Conservation (phyloP, 192 early-diverging fungal genomes). For the Linnemannia schmuckeri region DNA sequence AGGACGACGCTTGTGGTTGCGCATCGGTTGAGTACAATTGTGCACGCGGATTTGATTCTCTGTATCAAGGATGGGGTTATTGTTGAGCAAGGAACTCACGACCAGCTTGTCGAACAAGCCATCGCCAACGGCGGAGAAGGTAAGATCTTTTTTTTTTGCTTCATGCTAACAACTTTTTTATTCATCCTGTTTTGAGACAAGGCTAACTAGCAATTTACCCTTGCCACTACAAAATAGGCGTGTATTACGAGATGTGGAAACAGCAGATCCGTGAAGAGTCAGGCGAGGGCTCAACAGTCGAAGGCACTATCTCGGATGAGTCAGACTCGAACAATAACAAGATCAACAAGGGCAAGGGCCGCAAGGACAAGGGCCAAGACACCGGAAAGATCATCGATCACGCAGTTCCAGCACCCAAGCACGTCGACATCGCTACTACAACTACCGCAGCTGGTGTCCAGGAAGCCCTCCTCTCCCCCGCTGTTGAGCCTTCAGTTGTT, state of each 20-base stretch:
- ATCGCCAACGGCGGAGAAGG: constrained; percentile 51
- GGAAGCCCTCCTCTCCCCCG: constrained; percentile 8
- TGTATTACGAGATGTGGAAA: constrained; percentile 94
- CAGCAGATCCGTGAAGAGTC: constrained; percentile 83
- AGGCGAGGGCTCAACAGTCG: constrained; percentile 28
- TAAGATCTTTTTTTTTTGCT: constrained; percentile 18
- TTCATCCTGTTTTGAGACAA: background rate
- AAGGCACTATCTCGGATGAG: constrained; percentile 29
- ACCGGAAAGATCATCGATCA: background rate
- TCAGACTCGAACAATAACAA: constrained; percentile 19
- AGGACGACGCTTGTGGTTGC: constrained; percentile 92
- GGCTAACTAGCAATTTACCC: background rate
- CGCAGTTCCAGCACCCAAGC: background rate
- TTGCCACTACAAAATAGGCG: constrained; percentile 51
- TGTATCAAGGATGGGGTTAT: constrained; percentile 84
- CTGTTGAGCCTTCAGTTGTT: background rate
- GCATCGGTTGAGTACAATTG: constrained; percentile 87
- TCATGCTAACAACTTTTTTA: constrained; percentile 8
- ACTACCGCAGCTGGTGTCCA: background rate
- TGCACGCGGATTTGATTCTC: constrained; percentile 88
- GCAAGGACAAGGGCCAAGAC: background rate
- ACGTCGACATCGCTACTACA: background rate
- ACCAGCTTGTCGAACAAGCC: constrained; percentile 74
- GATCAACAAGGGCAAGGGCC: constrained; percentile 25
- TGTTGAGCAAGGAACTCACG: constrained; percentile 87